A percentile compares a stretch with the other conserved stretches of the same genome.
Conservation (phyloP, 176 grass and related monocot genomes). For the Secale cereale region DNA sequence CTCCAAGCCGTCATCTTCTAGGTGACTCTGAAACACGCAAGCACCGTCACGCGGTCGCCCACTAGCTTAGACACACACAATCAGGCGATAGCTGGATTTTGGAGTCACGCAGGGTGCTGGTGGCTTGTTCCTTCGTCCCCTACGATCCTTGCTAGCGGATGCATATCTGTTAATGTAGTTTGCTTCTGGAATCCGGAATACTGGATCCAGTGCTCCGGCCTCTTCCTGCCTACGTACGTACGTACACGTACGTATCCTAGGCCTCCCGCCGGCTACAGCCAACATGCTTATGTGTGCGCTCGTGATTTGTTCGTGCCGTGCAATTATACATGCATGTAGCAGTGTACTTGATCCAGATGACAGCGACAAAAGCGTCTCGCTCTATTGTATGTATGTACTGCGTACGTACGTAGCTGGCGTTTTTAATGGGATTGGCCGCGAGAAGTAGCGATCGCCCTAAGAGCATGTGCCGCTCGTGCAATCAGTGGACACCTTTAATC, state of each 20-base stretch:
- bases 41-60: neutral
- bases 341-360: neutral
- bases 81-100: neutral
- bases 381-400: neutral
- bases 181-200: neutral
- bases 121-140: neutral
- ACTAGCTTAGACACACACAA: neutral
- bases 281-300: neutral
- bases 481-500: neutral
- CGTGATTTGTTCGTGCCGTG: neutral
- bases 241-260: neutral
- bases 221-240: too few relatives aligned
- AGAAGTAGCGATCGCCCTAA: neutral
- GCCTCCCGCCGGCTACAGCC: neutral
- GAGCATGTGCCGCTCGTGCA: neutral
- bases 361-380: neutral
- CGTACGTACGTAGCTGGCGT: neutral
- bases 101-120: neutral
- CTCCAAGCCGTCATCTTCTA: neutral
- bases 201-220: neutral
- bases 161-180: neutral
- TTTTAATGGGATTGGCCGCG: neutral
- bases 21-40: conserved; percentile 10
- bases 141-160: neutral
- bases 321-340: neutral